A percentile compares a stretch with the other conserved stretches of the same genome.
phyloP scores from a whole-genome alignment of 352 stramenopile species.

The Lagenidium giganteum region DNA sequence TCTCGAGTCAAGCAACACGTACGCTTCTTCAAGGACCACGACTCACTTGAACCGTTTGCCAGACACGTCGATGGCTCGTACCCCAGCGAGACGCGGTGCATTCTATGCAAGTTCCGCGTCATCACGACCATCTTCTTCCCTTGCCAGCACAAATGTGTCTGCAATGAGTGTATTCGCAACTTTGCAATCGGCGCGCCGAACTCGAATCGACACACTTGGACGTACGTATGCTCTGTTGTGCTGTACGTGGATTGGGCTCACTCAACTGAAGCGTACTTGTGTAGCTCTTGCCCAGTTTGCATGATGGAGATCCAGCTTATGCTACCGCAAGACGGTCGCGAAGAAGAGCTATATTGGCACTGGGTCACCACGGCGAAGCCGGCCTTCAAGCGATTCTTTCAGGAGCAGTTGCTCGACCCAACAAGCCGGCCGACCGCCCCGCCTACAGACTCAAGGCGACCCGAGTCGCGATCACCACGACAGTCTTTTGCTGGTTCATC shows the following conservation, averaged over 20 bases:
- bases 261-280: too few relatives aligned
- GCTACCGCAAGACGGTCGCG: conserved; percentile 30
- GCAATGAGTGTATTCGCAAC: conserved; percentile 37
- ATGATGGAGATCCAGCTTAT: conserved; percentile 41
- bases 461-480: too few relatives aligned
- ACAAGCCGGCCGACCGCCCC: too few relatives aligned
- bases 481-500: too few relatives aligned
- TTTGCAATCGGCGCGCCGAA: conserved; percentile 32
- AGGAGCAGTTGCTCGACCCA: too few relatives aligned
- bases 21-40: conserved; percentile 45
- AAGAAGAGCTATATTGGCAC: conserved; percentile 47
- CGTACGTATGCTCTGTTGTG: conserved; percentile 19
- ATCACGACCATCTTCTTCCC: conserved; percentile 48
- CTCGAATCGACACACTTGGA: conserved; percentile 19
- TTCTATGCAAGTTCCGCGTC: conserved; percentile 30
- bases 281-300: conserved; percentile 41
- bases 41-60: conserved; percentile 41
- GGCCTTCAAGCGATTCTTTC: too few relatives aligned
- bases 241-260: neutral
- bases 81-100: conserved; percentile 25
- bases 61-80: conserved; percentile 38
- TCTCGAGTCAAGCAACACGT: conserved; percentile 53
- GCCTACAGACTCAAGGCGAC: too few relatives aligned
- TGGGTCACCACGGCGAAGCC: too few relatives aligned
- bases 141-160: conserved; percentile 66